phyloP scores from a whole-genome alignment of 495 filamentous ascomycete genomes.

The Parathielavia appendiculata region DNA sequence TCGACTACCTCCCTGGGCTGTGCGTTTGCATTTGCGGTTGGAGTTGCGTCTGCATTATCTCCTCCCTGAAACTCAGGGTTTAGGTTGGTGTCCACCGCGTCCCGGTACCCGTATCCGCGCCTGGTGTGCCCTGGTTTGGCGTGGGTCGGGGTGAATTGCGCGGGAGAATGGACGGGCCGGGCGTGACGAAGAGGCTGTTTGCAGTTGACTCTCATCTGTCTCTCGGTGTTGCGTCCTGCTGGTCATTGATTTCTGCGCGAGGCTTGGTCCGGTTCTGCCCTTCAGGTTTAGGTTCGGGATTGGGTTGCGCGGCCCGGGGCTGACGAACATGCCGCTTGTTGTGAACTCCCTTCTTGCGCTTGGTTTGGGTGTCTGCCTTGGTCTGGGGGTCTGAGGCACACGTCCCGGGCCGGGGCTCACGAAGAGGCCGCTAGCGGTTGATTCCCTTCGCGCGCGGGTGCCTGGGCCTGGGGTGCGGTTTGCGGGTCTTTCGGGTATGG shows the following conservation, averaged over 20 bases:
- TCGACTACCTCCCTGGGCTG: neutral
- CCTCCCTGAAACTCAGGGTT: neutral
- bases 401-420: neutral
- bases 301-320: neutral
- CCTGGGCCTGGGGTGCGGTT: neutral
- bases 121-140: too few species aligned
- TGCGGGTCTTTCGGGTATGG: too few species aligned
- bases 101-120: too few species aligned
- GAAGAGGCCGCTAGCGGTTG: neutral
- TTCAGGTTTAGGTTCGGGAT: neutral
- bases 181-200: conserved; percentile 16
- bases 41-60: too few species aligned
- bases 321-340: neutral
- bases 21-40: too few species aligned
- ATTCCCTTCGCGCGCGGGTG: neutral
- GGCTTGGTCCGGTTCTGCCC: neutral
- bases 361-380: neutral
- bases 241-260: neutral
- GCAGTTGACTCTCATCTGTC: neutral
- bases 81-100: too few species aligned
- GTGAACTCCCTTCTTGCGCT: neutral
- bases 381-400: neutral
- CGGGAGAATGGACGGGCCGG: neutral
- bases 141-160: too few species aligned
- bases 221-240: neutral